Evolutionary conservation across 1,284 basidiomycete genomes (phyloP).

Genomic region (Malassezia cuniculi): DNA sequence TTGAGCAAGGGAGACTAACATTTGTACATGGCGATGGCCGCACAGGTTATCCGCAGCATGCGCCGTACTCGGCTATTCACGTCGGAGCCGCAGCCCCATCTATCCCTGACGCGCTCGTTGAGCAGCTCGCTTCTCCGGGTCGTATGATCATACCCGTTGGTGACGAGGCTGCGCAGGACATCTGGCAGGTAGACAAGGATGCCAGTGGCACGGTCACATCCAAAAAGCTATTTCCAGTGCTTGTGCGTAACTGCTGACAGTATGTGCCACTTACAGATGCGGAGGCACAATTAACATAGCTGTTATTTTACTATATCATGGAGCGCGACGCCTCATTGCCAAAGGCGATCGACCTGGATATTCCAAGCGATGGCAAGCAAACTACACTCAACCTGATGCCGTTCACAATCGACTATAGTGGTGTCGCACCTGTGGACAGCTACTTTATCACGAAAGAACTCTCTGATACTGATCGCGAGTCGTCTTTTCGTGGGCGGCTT

Average conservation of each 20-base stretch:
- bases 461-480: background rate
- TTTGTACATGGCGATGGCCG: conserved; percentile 70
- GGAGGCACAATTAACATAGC: conserved; percentile 17
- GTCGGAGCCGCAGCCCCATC: conserved; percentile 68
- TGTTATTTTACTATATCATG: background rate
- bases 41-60: conserved; percentile 52
- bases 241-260: conserved; percentile 16
- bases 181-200: conserved; percentile 50
- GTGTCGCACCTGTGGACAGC: conserved; percentile 9
- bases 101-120: conserved; percentile 57
- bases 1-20: conserved; percentile 53
- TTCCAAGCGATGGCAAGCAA: background rate
- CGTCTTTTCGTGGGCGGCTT: conserved; percentile 9
- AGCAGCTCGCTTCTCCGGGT: conserved; percentile 65
- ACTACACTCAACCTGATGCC: conserved; percentile 8
- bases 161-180: conserved; percentile 33
- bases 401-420: conserved; percentile 11
- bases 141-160: conserved; percentile 90
- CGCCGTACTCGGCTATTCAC: conserved; percentile 77
- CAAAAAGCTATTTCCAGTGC: conserved; percentile 65
- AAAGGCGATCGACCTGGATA: background rate
- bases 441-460: conserved; percentile 4
- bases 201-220: conserved; percentile 57
- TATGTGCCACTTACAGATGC: conserved; percentile 38
- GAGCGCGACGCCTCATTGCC: conserved; percentile 2